Conservation (phyloP, 2,329 filamentous ascomycete genomes). For the Scedosporium boydii region DNA sequence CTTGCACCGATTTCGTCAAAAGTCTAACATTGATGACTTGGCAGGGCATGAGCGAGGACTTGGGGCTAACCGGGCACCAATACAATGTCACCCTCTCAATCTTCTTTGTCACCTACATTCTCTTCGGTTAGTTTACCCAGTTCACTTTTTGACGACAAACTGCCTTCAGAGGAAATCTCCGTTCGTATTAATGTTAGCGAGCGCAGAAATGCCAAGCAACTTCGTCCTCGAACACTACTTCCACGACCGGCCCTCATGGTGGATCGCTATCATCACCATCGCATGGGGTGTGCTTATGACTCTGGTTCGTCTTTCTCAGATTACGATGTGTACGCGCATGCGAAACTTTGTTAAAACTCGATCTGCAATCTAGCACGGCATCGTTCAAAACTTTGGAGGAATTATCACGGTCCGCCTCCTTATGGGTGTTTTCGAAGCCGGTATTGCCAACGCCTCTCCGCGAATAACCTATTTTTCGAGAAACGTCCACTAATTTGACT, state of each 20-base stretch:
- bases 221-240: neutral
- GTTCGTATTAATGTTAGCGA: neutral
- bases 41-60: conserved; percentile 32
- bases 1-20: neutral
- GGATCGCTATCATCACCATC: neutral
- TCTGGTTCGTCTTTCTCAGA: neutral
- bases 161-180: too few relatives aligned
- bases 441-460: neutral
- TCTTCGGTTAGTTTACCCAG: neutral
- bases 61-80: conserved; percentile 52
- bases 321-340: neutral
- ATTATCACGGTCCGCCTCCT: neutral
- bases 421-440: neutral
- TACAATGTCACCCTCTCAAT: conserved; percentile 65
- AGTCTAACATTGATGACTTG: neutral
- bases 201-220: neutral
- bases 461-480: too few relatives aligned
- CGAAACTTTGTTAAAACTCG: too few relatives aligned
- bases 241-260: neutral
- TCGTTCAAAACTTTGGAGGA: neutral
- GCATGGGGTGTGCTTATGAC: neutral
- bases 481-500: too few relatives aligned
- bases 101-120: conserved; percentile 17
- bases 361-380: neutral
- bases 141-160: neutral